Evolutionary conservation across 805 yeast species (phyloP).

Genomic region (Yamadazyma nakazawae): DNA sequence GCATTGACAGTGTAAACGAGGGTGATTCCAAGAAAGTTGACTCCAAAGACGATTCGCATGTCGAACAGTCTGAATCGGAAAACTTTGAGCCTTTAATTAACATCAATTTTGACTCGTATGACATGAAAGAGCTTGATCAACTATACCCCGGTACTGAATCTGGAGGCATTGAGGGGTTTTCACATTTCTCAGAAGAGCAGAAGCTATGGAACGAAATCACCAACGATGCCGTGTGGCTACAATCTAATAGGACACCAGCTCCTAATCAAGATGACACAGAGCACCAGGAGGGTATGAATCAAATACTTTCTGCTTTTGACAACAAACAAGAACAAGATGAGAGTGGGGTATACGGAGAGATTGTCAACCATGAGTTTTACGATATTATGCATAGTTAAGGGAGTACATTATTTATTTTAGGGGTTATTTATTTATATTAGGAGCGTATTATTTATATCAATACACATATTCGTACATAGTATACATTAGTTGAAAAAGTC

Average conservation of each 20-base stretch:
- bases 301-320: slow-evolving; percentile 7
- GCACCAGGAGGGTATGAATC: not conserved
- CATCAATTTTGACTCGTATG: slow-evolving; percentile 16
- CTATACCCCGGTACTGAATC: slow-evolving; percentile 35
- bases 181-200: slow-evolving; percentile 41
- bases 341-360: slow-evolving; percentile 33
- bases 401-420: not conserved
- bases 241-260: slow-evolving; percentile 13
- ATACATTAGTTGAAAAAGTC: slow-evolving; percentile 24
- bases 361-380: slow-evolving; percentile 38
- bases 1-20: not conserved
- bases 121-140: slow-evolving; percentile 19
- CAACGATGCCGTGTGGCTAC: slow-evolving; percentile 73
- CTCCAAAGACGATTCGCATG: not conserved
- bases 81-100: slow-evolving; percentile 8
- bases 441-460: not conserved
- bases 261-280: not conserved
- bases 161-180: slow-evolving; percentile 42
- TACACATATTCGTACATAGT: slow-evolving; percentile 1
- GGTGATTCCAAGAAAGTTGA: not conserved
- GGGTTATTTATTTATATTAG: not conserved
- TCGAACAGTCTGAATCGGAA: not conserved
- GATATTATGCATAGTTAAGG: slow-evolving; percentile 18
- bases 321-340: not conserved
- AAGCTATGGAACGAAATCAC: slow-evolving; percentile 76